Evolutionary conservation across 768 basidiomycete species (phyloP), one percentile per base, ranked within the genome.

Genomic region (Daedaleopsis sinensis): DNA sequence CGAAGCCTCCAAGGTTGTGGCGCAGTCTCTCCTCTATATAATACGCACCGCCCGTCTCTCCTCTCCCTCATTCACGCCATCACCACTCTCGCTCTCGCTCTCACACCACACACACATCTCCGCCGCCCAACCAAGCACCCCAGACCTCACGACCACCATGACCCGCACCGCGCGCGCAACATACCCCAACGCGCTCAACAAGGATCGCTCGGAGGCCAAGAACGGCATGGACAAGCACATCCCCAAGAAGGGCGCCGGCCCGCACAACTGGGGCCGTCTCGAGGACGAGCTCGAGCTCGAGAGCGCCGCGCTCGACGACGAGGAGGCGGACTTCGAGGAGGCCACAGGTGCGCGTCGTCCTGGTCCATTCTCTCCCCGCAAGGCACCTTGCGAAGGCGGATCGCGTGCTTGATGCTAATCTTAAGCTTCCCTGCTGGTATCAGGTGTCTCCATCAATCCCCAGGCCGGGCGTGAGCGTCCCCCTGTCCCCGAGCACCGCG

Each of bases 241-340:
- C 59, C 88, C 86, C 76, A 94, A 94, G 78, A 80, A 84, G 62
- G 94, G 94, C 57, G 87, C 84, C 27, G 94, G 94, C 37, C 79
- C 82, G 9, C 86, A 94, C 77, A 94, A 92, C 78, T 96, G 94
- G 94, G 94, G 94, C 61, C 83, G 81, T 57, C 72, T 91, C 64
- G 76, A 74, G 3, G 79, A 91, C 67, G 90, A 93, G 76, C 76
- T 73, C 43, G 79, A 83, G 62, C 79, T 83, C 66, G 91, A 90
- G 75, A 71, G 72, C 24, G 82, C 80, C 39, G 89, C 86, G 1
- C 57, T 81, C 46, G 77, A 77, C 21, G 92, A 92, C 74, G 85
- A 85, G 70, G 76, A 78, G 49, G 68, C 71, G n/a, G 81, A 82
- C 18, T 67, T 77, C 36, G 80, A 79, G 42, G 64, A 73, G 56